phyloP scores from a whole-genome alignment of 106 monocot genomes.

The Alisma plantagoaquatica region DNA sequence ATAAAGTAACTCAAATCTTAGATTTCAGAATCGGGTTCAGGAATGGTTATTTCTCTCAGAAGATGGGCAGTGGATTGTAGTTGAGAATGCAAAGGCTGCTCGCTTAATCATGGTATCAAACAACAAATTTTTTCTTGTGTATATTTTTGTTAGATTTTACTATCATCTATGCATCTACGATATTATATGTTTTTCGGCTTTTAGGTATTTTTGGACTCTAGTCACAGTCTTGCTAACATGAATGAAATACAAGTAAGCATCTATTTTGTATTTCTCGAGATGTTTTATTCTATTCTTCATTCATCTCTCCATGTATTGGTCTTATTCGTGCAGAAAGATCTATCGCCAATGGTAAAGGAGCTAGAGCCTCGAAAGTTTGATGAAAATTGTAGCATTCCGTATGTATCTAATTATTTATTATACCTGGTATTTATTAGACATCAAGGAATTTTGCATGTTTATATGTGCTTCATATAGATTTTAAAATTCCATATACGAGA shows the following conservation, averaged over 20 bases:
- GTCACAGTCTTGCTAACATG: constrained; percentile 57
- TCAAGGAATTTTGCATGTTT: no score
- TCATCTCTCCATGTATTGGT: no score
- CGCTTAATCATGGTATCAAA: constrained; percentile 79
- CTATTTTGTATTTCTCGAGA: no score
- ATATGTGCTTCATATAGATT: no score
- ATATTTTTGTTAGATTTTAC: neutral
- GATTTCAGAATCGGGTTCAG: constrained; percentile 60
- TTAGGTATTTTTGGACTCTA: constrained; percentile 84
- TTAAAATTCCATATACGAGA: no score
- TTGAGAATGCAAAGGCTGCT: constrained; percentile 90
- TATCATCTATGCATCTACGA: neutral
- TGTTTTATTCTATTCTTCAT: no score
- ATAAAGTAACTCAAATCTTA: neutral
- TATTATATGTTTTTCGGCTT: neutral
- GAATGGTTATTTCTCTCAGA: constrained; percentile 93
- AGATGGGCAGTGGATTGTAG: constrained; percentile 93
- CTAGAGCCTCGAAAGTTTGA: constrained; percentile 45
- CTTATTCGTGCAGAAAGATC: constrained; percentile 50
- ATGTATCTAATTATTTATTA: constrained; percentile 15
- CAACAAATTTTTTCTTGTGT: neutral
- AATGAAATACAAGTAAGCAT: constrained; percentile 60
- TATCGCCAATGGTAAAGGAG: constrained; percentile 80
- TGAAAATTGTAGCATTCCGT: constrained; percentile 72
- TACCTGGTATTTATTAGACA: neutral